Evolutionary conservation across 345 rosid species (phyloP).

Genomic region (Nephelium lappaceum): DNA sequence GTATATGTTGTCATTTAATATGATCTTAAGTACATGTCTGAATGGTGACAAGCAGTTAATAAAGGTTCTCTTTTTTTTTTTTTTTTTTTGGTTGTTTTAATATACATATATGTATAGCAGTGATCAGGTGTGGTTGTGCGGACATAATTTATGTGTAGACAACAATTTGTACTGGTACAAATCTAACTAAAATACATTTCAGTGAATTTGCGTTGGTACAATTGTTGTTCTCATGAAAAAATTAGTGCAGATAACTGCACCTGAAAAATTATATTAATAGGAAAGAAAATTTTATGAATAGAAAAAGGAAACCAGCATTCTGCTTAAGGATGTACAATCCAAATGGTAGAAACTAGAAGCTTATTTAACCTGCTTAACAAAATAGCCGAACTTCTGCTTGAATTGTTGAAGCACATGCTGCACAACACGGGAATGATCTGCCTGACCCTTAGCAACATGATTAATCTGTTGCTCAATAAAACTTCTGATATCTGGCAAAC

Average conservation of each 20-base stretch:
- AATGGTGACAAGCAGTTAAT: not conserved
- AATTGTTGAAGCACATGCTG: slow-evolving; percentile 85
- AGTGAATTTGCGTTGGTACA: not conserved
- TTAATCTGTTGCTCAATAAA: slow-evolving; percentile 97
- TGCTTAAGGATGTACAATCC: not conserved
- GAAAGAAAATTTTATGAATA: too few species aligned
- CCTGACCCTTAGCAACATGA: slow-evolving; percentile 91
- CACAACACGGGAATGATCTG: slow-evolving; percentile 72
- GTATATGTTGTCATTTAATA: not conserved
- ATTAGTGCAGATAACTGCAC: not conserved
- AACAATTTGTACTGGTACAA: not conserved
- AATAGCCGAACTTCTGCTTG: slow-evolving; percentile 72
- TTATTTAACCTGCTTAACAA: slow-evolving; percentile 74
- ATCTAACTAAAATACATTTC: not conserved
- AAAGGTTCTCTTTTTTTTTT: not conserved
- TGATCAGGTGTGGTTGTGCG: too few species aligned
- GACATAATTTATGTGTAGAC: not conserved
- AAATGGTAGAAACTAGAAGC: not conserved
- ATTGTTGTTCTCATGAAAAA: not conserved
- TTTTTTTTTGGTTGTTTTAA: not conserved
- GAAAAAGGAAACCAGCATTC: too few species aligned
- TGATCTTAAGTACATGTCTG: not conserved
- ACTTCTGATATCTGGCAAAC: slow-evolving; percentile 95
- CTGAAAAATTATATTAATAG: not conserved
- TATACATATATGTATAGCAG: not conserved